Conservation (phyloP, 139 green algal species). For the Ettlia oleoabundans region DNA sequence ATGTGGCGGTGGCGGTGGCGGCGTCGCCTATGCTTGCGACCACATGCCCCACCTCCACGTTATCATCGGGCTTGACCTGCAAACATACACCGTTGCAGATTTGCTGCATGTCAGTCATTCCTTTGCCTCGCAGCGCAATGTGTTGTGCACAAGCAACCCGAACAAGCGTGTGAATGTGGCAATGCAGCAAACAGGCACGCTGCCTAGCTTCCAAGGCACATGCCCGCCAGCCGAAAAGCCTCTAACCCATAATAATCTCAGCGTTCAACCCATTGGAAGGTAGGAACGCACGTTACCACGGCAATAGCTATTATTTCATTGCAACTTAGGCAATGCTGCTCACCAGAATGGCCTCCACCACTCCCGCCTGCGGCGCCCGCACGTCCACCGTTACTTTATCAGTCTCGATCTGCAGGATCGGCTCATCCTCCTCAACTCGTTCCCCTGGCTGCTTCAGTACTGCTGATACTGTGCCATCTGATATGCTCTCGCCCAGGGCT, state of each 20-base stretch:
- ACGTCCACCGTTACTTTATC: conserved; percentile 60
- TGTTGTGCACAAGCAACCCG: no score
- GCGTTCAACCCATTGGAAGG: no score
- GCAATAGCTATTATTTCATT: no score
- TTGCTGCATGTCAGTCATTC: no score
- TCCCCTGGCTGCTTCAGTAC: conserved; percentile 45
- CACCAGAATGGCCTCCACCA: conserved; percentile 52
- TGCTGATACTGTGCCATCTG: conserved; percentile 39
- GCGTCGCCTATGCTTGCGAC: conserved; percentile 34
- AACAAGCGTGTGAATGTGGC: background rate
- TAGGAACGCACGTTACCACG: no score
- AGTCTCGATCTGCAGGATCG: conserved; percentile 51
- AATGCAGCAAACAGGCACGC: no score
- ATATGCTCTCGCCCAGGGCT: conserved; percentile 50
- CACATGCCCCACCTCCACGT: conserved; percentile 42
- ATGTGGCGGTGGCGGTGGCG: background rate
- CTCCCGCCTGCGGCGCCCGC: conserved; percentile 44
- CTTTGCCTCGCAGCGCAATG: no score
- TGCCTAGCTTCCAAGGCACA: no score
- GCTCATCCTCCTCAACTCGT: conserved; percentile 48
- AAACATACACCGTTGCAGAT: no score
- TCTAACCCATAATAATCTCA: no score
- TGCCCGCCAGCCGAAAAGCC: no score
- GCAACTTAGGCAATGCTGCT: no score
- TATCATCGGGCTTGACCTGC: conserved; percentile 46